A percentile compares a stretch with the other conserved stretches of the same genome.
phyloP scores from a whole-genome alignment of 495 filamentous ascomycete species.

The Xylaria bambusicola region DNA sequence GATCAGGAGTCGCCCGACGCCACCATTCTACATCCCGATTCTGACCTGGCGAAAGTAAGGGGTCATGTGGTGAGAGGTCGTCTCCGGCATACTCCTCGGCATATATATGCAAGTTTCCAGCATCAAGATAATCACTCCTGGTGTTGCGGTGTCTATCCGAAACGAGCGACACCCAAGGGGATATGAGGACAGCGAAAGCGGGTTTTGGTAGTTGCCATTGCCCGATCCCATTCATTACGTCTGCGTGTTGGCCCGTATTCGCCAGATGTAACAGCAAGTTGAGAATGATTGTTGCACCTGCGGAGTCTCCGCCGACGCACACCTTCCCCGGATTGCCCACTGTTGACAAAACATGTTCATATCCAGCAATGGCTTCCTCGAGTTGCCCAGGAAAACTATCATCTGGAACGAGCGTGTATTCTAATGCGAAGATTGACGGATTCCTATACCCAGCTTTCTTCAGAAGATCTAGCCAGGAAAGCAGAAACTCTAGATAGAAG shows the following conservation, averaged over 20 bases:
- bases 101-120: slow-evolving; percentile 57
- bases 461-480: slow-evolving; percentile 63
- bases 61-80: slow-evolving; percentile 48
- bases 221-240: slow-evolving; percentile 32
- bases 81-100: slow-evolving; percentile 63
- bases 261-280: slow-evolving; percentile 64
- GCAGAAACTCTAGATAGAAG: slow-evolving; percentile 80
- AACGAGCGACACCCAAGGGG: slow-evolving; percentile 62
- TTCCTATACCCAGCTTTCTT: slow-evolving; percentile 62
- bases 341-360: slow-evolving; percentile 62
- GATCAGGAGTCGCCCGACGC: slow-evolving; percentile 57
- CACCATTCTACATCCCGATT: slow-evolving; percentile 66
- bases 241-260: slow-evolving; percentile 27
- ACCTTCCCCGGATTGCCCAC: slow-evolving; percentile 56
- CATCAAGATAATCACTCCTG: slow-evolving; percentile 62
- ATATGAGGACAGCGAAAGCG: slow-evolving; percentile 57
- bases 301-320: slow-evolving; percentile 71
- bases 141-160: slow-evolving; percentile 59
- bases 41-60: slow-evolving; percentile 65
- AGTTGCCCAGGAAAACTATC: slow-evolving; percentile 68
- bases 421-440: slow-evolving; percentile 74
- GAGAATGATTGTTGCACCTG: slow-evolving; percentile 68
- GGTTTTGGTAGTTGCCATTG: slow-evolving; percentile 38
- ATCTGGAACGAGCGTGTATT: slow-evolving; percentile 79
- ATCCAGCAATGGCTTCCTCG: slow-evolving; percentile 63